These are phyloP conservation scores for Sporothrix dimorphospora DNA, from an alignment of 2,329 filamentous ascomycete genomes.

Conservation along the genomic window DNA sequence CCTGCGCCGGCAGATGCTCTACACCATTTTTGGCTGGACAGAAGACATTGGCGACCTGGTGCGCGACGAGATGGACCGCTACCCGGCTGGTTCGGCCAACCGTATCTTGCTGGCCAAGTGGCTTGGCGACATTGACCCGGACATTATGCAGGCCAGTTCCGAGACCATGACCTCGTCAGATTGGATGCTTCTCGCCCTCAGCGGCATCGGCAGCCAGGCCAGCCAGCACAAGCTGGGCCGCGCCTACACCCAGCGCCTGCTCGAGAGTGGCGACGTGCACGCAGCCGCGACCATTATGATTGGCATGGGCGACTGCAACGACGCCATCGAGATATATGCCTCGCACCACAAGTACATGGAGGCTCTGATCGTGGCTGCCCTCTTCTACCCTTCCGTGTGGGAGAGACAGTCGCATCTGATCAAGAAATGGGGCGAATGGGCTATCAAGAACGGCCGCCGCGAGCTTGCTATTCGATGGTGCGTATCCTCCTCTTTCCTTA, in stretches of 20 bases:
- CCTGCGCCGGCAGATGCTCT: conserved; percentile 86
- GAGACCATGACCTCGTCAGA: conserved; percentile 91
- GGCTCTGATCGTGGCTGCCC: conserved; percentile 82
- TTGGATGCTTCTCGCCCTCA: conserved; percentile 95
- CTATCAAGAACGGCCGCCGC: conserved; percentile 82
- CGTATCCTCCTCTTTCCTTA: conserved; percentile 33
- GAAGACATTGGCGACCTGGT: conserved; percentile 80
- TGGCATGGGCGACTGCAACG: conserved; percentile 87
- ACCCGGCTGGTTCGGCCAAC: conserved; percentile 72
- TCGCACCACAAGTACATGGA: conserved; percentile 93
- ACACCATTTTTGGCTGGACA: conserved; percentile 93
- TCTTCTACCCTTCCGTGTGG: conserved; percentile 85
- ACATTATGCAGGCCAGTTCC: conserved; percentile 77
- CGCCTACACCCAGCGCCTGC: conserved; percentile 84
- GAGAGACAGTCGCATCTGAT: conserved; percentile 85
- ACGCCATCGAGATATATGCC: conserved; percentile 94
- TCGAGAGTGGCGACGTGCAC: conserved; percentile 89
- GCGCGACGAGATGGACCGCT: conserved; percentile 78
- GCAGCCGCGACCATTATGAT: conserved; percentile 91
- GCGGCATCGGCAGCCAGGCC: conserved; percentile 75
- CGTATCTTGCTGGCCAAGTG: conserved; percentile 87
- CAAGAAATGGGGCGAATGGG: conserved; percentile 92
- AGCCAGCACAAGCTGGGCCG: conserved; percentile 90
- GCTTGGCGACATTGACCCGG: conserved; percentile 82
- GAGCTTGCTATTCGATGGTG: conserved; percentile 85